Base-by-base conservation (phyloP, 2,329 filamentous ascomycete genomes). In the Talaromyces islandicus region DNA sequence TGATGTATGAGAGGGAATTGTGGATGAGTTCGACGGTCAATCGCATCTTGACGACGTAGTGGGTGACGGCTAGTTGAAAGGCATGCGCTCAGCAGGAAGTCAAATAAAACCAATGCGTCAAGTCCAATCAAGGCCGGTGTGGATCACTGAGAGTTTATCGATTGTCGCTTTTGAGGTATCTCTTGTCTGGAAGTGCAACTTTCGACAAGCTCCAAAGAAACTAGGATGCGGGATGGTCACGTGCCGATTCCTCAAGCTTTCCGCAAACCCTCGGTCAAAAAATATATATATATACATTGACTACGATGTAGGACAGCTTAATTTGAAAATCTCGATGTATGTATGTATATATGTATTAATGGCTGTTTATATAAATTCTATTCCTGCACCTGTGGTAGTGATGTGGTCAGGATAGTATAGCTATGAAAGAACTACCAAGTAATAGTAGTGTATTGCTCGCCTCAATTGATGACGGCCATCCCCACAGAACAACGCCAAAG, bases 1-100 rank as follows among this genome's bases (percentile, higher is more conserved):
- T 99, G 79, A 97, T 89, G 84, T 97, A 99, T 76, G 93, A 97
- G 68, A 96, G 89, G 74, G 94, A 96, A 77, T 86, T 88, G 78
- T 91, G 86, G 80, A 99, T 95, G 72, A 97, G 87, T 77, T 97
- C 94, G 68, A 91, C 88, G 65, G 93, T 97, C 80, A 99, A 87
- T 83, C 93, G 88, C 94, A 99, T 97, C 54, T 65, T 80, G 73
- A 54, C 38, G 51, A 52, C 27, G 48, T 52, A 52, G 27, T 27
- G 48, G 48, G 27, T 27, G 24, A n/a, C 27, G 24, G 48, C 25
- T 21, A 27, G 43, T 25, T 21, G 54, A 21, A 46, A 30, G 41
- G 38, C 21, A 48, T 46, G 17, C 24, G 19, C 32, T 19, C 27
- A 54, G 30, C 10, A 29, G 38, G 17, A 14, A 48, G 4, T 1